Conservation (phyloP, 192 early-diverging fungal genomes). For the Backusella circina region DNA sequence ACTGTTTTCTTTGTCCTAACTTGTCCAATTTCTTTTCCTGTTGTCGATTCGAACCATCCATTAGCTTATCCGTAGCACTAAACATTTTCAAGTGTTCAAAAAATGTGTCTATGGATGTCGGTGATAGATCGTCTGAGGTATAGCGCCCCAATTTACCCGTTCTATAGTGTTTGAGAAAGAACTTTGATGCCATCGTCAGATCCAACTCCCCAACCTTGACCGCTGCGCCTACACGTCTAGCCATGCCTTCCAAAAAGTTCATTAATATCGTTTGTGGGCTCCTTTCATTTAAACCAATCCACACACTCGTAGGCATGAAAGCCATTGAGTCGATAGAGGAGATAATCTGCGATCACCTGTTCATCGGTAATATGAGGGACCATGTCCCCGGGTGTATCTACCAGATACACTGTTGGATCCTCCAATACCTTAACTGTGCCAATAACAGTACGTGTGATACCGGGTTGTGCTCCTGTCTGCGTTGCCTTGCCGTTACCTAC, state of each 20-base stretch:
- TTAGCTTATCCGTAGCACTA: neutral
- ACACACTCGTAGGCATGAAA: conserved; percentile 44
- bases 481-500: conserved; percentile 80
- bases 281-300: conserved; percentile 12
- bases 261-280: conserved; percentile 70
- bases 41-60: conserved; percentile 31
- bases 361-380: conserved; percentile 82
- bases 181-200: conserved; percentile 59
- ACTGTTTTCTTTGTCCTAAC: conserved; percentile 37
- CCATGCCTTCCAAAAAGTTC: conserved; percentile 63
- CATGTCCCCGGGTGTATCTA: conserved; percentile 94
- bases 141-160: conserved; percentile 74
- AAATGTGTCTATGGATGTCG: conserved; percentile 44
- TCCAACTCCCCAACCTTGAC: conserved; percentile 66
- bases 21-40: conserved; percentile 48
- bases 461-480: conserved; percentile 79
- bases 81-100: conserved; percentile 33
- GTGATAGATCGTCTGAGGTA: conserved; percentile 79
- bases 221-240: conserved; percentile 62
- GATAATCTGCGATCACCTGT: conserved; percentile 84
- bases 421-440: conserved; percentile 74
- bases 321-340: conserved; percentile 83
- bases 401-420: conserved; percentile 87
- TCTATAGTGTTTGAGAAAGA: conserved; percentile 79
- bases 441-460: conserved; percentile 78